Base-by-base conservation (phyloP, 768 basidiomycete genomes). In the Pisolithus microcarpus region DNA sequence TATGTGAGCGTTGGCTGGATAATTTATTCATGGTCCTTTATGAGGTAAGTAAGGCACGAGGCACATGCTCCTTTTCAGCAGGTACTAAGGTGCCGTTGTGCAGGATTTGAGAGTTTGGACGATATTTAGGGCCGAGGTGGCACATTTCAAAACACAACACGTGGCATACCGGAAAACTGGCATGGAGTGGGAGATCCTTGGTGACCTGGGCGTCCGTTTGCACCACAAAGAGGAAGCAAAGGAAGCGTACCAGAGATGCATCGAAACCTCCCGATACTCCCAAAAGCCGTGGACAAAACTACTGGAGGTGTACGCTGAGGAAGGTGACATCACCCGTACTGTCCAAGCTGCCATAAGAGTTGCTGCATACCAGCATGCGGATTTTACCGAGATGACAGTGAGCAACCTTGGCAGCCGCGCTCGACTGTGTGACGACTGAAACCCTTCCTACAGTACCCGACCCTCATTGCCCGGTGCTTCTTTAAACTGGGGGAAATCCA, bases 171-270 rank as follows among this genome's bases (percentile, higher is more conserved):
- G 92, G 53, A 98, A 98, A 73, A 97, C 95, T 0, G 92, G 90
- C 0, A 69, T 91, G 18, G 96, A 99, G 68, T 99, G 96, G 95
- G 96, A 98, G 71, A 95, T 98, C 43, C 75, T 99, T 21, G 96
- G 95, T 8, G 96, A 98, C 62, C 72, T 99, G 19, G 96, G 94
- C 7, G 61, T 87, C 42, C 83, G 96, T n/a, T 67, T 99, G 50
- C 89, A 95, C 62, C 96, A 98, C 72, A 94, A 91, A 66, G 96
- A 99, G 62, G 96, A 99, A 62, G 93, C 92, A 34, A 98, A 99
- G 69, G 96, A 99, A 64, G 94, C 93, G 4, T 99, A 87, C 64
- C 92, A 96, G 64, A 83, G 94, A 8, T 93, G 92, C 68, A 80
- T 98, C 34, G 96, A 98, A 58, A 75, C 82, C 30, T 78, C 83